Base-by-base conservation (phyloP, 2,329 filamentous ascomycete species). In the Aspergillus latus region DNA sequence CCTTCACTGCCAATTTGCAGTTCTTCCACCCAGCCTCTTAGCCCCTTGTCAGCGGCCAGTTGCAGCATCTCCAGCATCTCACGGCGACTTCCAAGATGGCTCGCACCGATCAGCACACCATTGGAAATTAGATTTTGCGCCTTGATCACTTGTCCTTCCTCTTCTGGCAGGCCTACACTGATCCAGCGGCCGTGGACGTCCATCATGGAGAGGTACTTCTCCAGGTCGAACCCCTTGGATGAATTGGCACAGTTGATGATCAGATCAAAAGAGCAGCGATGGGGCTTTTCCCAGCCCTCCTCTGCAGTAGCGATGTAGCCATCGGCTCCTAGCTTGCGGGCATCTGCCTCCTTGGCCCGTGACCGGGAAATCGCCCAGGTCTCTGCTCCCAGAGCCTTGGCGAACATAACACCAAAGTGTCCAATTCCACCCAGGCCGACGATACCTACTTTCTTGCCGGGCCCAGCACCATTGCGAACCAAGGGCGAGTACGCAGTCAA, bases 101-200 rank as follows among this genome's bases (percentile, higher is more conserved):
- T 88, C 42, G 83, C 83, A 43, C 87, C 86, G 65, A 92, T 87
- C 66, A 88, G 80, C 71, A 84, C 73, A 40, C 90, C 90, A 74
- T 93, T 95, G 62, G 74, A 74, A 58, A 90, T 80, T 67, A 96
- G 88, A 68, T 85, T 84, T 78, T 92, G 88, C 49, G 88, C 87
- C 75, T 84, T 86, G 63, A 94, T 81, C 53, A 80, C 76, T 56
- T 89, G 84, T 9, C 90, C 84, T 44, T 87, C 85, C 59, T 90
- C 88, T 70, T 92, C 89, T 2, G 90, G 90, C 68, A 94, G 80
- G 42, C 89, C 90, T 52, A 93, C 88, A 66, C 83, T 89, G 72
- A 93, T 84, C 84, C 89, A 94, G 69, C 82, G 83, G 57, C 88
- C 89, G 76, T 92, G 89, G 56, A 93, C 86, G 74, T 93, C 91